Evolutionary conservation across 805 yeast species (phyloP), one percentile per base, ranked within the genome.

Genomic region (Clavispora vitiphila): DNA sequence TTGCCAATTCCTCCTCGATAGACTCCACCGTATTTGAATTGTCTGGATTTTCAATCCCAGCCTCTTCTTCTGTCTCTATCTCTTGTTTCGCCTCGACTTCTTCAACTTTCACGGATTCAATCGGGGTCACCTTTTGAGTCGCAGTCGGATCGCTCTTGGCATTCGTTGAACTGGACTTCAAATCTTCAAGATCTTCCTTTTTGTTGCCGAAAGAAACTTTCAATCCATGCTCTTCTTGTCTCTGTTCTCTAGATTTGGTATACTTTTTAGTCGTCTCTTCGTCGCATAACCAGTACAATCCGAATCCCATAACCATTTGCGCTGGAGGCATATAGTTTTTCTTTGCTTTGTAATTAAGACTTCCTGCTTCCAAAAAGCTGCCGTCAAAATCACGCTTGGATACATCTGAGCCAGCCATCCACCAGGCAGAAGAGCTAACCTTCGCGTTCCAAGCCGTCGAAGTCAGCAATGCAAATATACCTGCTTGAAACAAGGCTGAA

Each of bases 401-500:
- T 2, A 91, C 73, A 36, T 79, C 82, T 14, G 61, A 59, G 1
- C 89, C 89, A 27, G 71, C 72, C n/a, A 86, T 77, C 77, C 80
- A 84, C 95, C 95, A 89, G 2, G 96, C 83, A 2, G 95, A 81
- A 0, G 86, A 77, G 1, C 87, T 78, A 23, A 83, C 73, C 58
- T 90, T 91, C 40, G 83, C 77, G 30, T 83, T 90, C 99, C 99
- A 93, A 0, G 96, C 96, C 32, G 76, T 80, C 8, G 96, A 83
- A 0, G 91, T 74, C 18, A 90, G 76, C 48, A 88, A 72, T n/a
- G 95, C 77, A 49, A 83, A 83, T 5, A 86, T 76, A 10, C 96
- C 96, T 1, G 98, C 96, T 61, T 93, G 99, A 58, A 81, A 71
- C 43, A 91, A 67, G 0, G 98, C 83, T 8, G 89, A 76, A 1